Evolutionary conservation across 768 basidiomycete species (phyloP), one percentile per base, ranked within the genome.

Genomic region (Collybia nuda): DNA sequence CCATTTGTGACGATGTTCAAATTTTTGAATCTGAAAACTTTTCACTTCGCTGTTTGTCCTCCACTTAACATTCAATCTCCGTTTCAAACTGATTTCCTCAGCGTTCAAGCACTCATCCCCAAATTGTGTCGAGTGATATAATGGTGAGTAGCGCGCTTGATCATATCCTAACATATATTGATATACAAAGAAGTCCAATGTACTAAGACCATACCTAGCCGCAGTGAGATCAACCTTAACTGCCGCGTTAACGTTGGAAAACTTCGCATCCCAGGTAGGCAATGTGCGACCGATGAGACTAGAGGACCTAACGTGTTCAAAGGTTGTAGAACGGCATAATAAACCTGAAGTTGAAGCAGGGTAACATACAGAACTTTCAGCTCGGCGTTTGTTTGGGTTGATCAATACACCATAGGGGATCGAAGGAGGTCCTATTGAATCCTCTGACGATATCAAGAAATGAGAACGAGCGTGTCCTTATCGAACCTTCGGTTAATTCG

Each of bases 261-360:
- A 95, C 80, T 99, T 99, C 76, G 84, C 93, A 43, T 98, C 96
- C 9, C 96, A 99, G 81, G 91, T 93, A 67, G 61, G 47, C 48
- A 47, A 24, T 57, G 40, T 21, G 45, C 47, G 35, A 50, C 42
- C 54, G 42, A 46, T 52, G 39, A 49, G 38, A 28, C 21, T 36
- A 32, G 35, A 18, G 17, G 24, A 60, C 45, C 61, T 54, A 57
- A 60, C 44, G 26, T 51, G 29, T 53, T 41, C 48, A 29, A 65
- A 96, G 92, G 87, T 97, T 52, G 95, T 98, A 45, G 96, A 98
- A 69, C 78, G 96, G 42, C 96, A 98, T 74, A 98, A 98, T 69
- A 93, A 94, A 61, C 96, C 96, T 44, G 96, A 98, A 67, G 85
- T 98, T 11, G 96, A 98, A 71, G 85, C 85, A 26, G 78, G 78